Conservation (phyloP, 225 moss, liverwort and hornwort species). For the Bryum argenteum region DNA sequence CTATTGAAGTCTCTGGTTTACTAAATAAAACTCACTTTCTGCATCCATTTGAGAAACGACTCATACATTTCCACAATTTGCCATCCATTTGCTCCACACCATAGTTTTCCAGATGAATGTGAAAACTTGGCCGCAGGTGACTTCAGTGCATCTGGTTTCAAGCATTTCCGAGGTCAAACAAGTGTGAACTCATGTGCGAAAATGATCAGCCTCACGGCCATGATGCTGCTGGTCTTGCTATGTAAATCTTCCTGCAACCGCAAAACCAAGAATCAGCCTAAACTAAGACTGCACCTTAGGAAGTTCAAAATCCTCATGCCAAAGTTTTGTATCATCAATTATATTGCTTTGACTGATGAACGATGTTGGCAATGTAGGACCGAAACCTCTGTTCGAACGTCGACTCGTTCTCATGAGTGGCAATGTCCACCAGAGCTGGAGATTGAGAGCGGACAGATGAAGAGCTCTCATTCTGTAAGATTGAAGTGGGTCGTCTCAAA, state of each 20-base stretch:
- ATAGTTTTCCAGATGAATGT: no score
- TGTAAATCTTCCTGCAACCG: slow-evolving; percentile 18
- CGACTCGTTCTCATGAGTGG: slow-evolving; percentile 7
- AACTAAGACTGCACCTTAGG: background rate
- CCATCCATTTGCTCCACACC: no score
- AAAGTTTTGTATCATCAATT: background rate
- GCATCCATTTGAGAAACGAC: no score
- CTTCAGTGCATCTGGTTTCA: no score
- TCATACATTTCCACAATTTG: no score
- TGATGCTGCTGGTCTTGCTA: slow-evolving; percentile 3
- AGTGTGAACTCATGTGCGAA: background rate
- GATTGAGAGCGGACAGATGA: background rate
- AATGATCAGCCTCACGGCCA: background rate
- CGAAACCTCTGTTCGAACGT: background rate
- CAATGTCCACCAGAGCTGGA: background rate
- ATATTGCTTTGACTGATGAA: background rate
- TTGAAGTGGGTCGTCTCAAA: slow-evolving; percentile 33
- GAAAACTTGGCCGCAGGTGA: no score
- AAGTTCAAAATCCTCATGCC: background rate
- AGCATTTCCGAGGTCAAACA: no score
- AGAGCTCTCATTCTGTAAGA: background rate
- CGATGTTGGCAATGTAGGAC: no score
- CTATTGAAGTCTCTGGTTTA: no score
- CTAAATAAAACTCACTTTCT: no score
- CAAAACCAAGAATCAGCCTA: slow-evolving; percentile 2